phyloP scores from a whole-genome alignment of 139 green algal genomes.

The Pycnococcus provasolii region DNA sequence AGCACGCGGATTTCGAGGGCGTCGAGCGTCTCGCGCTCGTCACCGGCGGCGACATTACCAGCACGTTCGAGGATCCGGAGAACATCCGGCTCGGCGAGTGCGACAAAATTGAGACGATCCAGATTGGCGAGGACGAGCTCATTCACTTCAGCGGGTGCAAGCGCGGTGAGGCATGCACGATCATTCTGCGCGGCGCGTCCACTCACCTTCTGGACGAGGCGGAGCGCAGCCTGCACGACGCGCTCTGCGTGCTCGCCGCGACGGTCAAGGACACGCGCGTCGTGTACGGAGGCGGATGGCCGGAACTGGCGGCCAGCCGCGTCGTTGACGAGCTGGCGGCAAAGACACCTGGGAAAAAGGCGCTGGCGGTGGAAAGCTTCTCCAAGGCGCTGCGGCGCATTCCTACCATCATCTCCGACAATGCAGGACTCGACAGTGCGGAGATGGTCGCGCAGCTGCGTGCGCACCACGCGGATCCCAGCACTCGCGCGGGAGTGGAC shows the following conservation, averaged over 20 bases:
- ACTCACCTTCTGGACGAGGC: conserved; percentile 94
- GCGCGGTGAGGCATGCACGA: conserved; percentile 90
- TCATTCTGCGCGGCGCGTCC: conserved; percentile 86
- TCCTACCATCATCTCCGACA: conserved; percentile 90
- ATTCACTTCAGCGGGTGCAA: conserved; percentile 89
- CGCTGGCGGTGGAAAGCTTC: conserved; percentile 86
- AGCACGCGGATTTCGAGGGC: conserved; percentile 84
- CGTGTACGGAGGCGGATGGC: conserved; percentile 81
- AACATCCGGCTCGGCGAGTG: conserved; percentile 71
- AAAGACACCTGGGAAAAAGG: conserved; percentile 67
- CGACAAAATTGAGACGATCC: conserved; percentile 74
- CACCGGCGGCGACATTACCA: conserved; percentile 88
- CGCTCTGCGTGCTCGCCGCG: conserved; percentile 88
- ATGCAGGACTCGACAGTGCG: conserved; percentile 75
- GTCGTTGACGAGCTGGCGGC: conserved; percentile 74
- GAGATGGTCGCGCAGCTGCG: conserved; percentile 79
- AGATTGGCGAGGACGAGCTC: conserved; percentile 75
- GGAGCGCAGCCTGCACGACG: conserved; percentile 92
- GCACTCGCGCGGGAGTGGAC: conserved; percentile 50
- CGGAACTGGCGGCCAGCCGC: conserved; percentile 70
- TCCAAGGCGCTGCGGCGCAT: conserved; percentile 75
- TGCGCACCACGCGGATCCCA: conserved; percentile 48
- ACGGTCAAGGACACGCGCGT: conserved; percentile 74
- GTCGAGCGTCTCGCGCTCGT: conserved; percentile 95
- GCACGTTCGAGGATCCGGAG: conserved; percentile 82